phyloP scores from a whole-genome alignment of 257 asterid genomes.

The Cynanchum wilfordii region DNA sequence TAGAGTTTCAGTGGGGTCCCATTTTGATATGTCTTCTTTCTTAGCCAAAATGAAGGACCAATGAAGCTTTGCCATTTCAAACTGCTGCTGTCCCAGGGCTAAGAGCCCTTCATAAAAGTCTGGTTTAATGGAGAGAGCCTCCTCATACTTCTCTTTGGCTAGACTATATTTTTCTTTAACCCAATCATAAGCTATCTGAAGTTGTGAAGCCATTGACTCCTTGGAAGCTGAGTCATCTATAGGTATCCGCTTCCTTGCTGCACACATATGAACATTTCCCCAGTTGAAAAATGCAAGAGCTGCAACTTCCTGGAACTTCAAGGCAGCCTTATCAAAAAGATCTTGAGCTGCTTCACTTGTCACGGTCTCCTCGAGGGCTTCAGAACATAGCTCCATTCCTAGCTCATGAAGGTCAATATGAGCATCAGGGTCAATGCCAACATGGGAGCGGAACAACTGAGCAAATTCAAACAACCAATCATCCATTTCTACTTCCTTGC shows the following conservation, averaged over 20 bases:
- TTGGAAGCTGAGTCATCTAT: slow-evolving; percentile 72
- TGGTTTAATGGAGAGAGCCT: slow-evolving; percentile 65
- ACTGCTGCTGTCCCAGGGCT: slow-evolving; percentile 92
- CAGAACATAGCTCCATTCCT: slow-evolving; percentile 98
- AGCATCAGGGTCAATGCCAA: slow-evolving; percentile 92
- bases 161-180: slow-evolving; percentile 72
- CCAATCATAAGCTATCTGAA: slow-evolving; percentile 79
- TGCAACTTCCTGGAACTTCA: slow-evolving; percentile 94
- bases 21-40: slow-evolving; percentile 67
- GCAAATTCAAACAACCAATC: slow-evolving; percentile 98
- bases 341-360: slow-evolving; percentile 84
- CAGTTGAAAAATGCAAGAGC: slow-evolving; percentile 95
- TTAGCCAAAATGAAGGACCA: slow-evolving; percentile 87
- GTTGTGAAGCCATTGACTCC: slow-evolving; percentile 64
- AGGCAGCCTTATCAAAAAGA: slow-evolving; percentile 77
- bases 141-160: slow-evolving; percentile 78
- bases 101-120: slow-evolving; percentile 86
- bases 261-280: slow-evolving; percentile 99
- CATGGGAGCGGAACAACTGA: slow-evolving; percentile 84
- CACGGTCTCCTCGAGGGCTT: slow-evolving; percentile 90
- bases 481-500: slow-evolving; percentile 94
- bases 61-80: slow-evolving; percentile 96
- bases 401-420: slow-evolving; percentile 91
- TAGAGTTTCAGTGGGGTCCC: slow-evolving; percentile 84
- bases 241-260: slow-evolving; percentile 91